These are phyloP conservation scores for Saposhnikovia divaricata DNA, from an alignment of 129 eudicot genomes.

Conservation along the genomic window DNA sequence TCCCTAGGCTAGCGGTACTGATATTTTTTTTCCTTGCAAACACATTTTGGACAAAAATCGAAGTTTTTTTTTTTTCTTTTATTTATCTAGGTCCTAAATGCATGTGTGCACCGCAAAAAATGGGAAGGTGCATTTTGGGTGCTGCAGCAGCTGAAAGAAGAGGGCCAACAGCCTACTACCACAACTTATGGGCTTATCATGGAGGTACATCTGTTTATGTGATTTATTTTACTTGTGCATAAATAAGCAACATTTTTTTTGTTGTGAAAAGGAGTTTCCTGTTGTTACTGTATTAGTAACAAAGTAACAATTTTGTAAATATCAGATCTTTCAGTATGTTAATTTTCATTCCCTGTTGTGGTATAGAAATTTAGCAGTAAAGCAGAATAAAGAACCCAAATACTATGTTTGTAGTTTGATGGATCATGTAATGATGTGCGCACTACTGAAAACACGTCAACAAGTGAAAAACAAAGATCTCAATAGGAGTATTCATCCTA, in stretches of 20 bases:
- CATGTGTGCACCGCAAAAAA: conserved; percentile 72
- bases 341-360: background rate
- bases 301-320: background rate
- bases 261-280: background rate
- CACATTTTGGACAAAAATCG: background rate
- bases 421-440: background rate
- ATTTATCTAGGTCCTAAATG: conserved; percentile 63
- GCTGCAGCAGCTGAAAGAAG: conserved; percentile 70
- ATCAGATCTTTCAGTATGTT: background rate
- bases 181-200: conserved; percentile 86
- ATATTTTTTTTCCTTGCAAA: background rate
- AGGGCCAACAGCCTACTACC: conserved; percentile 59
- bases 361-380: background rate
- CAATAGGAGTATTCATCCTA: background rate
- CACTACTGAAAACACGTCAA: background rate
- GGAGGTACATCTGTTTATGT: conserved; percentile 53
- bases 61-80: background rate
- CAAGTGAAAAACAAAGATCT: background rate
- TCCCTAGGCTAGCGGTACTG: background rate
- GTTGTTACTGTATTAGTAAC: background rate
- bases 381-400: background rate
- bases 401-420: background rate
- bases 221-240: background rate
- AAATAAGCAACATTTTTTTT: background rate
- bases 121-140: conserved; percentile 98